phyloP scores from a whole-genome alignment of 78 protist genomes.

The Blattamonas nauphoetae region DNA sequence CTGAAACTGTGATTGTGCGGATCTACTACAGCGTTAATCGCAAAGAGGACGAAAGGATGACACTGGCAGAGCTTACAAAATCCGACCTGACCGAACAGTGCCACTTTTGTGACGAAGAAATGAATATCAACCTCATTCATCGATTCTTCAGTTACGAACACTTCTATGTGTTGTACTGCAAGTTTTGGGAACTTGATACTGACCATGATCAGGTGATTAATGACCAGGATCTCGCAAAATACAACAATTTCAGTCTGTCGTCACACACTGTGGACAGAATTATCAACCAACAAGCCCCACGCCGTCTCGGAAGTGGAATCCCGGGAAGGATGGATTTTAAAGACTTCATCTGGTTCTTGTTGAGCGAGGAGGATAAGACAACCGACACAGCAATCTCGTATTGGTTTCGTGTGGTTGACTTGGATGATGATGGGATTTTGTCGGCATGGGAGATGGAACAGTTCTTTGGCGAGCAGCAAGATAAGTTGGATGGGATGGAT shows the following conservation, averaged over 20 bases:
- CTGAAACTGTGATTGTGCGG: slow-evolving; percentile 42
- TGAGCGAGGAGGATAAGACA: slow-evolving; percentile 75
- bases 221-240: not conserved
- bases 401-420: slow-evolving; percentile 68
- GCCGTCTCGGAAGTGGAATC: slow-evolving; percentile 1
- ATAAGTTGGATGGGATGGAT: slow-evolving; percentile 45
- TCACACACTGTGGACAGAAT: slow-evolving; percentile 39
- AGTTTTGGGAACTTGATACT: slow-evolving; percentile 78
- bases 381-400: slow-evolving; percentile 48
- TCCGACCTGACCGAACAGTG: slow-evolving; percentile 29
- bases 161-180: slow-evolving; percentile 83
- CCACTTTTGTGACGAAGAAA: slow-evolving; percentile 37
- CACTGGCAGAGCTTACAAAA: slow-evolving; percentile 35
- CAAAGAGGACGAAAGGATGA: slow-evolving; percentile 29
- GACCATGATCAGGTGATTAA: slow-evolving; percentile 14
- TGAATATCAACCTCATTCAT: slow-evolving; percentile 60
- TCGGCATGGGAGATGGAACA: slow-evolving; percentile 66
- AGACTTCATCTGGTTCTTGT: slow-evolving; percentile 57
- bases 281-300: slow-evolving; percentile 21
- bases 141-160: slow-evolving; percentile 80
- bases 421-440: slow-evolving; percentile 66
- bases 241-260: slow-evolving; percentile 28
- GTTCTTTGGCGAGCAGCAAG: slow-evolving; percentile 63
- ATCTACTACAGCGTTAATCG: slow-evolving; percentile 54
- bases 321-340: slow-evolving; percentile 34